phyloP scores from a whole-genome alignment of 2,329 filamentous ascomycete genomes.

The Fusarium sp. region DNA sequence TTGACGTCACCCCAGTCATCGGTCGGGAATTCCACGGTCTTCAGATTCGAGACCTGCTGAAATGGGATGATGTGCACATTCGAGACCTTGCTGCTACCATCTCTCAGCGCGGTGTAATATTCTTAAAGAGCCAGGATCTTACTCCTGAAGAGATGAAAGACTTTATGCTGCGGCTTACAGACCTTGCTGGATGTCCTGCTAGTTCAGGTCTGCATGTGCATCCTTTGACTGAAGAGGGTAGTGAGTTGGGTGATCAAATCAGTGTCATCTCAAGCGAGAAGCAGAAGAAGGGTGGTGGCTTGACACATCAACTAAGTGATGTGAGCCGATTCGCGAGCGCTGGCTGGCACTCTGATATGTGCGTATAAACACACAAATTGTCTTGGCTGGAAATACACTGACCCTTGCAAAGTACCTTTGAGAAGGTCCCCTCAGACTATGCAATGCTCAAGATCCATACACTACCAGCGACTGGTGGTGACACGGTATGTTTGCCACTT shows the following conservation, averaged over 20 bases:
- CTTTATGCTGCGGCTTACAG: constrained; percentile 53
- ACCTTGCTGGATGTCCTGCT: constrained; percentile 54
- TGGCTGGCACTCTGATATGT: constrained; percentile 66
- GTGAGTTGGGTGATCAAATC: constrained; percentile 67
- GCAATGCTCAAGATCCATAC: constrained; percentile 69
- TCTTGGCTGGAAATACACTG: background rate
- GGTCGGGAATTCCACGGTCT: constrained; percentile 61
- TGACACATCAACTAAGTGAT: constrained; percentile 64
- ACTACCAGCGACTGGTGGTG: constrained; percentile 67
- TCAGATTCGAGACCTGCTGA: constrained; percentile 52
- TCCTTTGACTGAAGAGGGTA: constrained; percentile 64
- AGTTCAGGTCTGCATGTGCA: constrained; percentile 67
- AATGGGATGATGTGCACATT: constrained; percentile 60
- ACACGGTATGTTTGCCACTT: constrained; percentile 57
- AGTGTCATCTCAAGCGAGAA: constrained; percentile 68
- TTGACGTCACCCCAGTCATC: constrained; percentile 62
- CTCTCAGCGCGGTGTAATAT: constrained; percentile 55
- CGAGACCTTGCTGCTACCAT: constrained; percentile 66
- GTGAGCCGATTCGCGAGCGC: constrained; percentile 60
- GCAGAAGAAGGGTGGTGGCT: constrained; percentile 65
- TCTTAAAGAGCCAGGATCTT: constrained; percentile 54
- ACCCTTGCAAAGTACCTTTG: constrained; percentile 59
- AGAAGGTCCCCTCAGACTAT: constrained; percentile 70
- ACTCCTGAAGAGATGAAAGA: constrained; percentile 55
- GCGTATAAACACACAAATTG: constrained; percentile 7